Percentiles rank a stretch among this genome's conserved stretches.
These are phyloP conservation scores for Metschnikowia cerradonensis DNA, from an alignment of 805 yeast genomes.

Conservation along the genomic window DNA sequence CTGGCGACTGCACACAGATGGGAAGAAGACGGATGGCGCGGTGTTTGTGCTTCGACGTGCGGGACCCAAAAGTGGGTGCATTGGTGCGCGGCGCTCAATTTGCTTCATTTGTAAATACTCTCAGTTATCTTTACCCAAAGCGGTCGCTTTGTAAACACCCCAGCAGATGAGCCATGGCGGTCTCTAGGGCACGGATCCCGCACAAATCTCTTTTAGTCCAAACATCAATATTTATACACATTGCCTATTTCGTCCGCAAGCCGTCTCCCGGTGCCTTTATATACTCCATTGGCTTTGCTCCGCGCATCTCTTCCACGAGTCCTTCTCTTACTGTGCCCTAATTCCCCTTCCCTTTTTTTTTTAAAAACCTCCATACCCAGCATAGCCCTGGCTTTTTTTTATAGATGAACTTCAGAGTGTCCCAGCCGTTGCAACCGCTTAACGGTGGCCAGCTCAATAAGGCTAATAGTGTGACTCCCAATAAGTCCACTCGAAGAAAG, in stretches of 20 bases:
- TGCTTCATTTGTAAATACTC: slow-evolving; percentile 17
- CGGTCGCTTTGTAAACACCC: slow-evolving; percentile 19
- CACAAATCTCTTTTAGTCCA: slow-evolving; percentile 14
- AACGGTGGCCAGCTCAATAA: slow-evolving; percentile 52
- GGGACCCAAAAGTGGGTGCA: neutral
- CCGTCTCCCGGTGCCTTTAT: neutral
- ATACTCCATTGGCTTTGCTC: slow-evolving; percentile 2
- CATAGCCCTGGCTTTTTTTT: neutral
- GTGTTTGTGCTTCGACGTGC: neutral
- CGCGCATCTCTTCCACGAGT: neutral
- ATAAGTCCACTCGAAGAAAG: slow-evolving; percentile 25
- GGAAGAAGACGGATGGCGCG: too few relatives aligned
- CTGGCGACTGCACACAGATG: too few relatives aligned
- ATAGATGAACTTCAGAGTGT: slow-evolving; percentile 17
- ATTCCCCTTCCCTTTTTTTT: neutral
- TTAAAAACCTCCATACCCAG: too few relatives aligned
- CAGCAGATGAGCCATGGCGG: slow-evolving; percentile 4
- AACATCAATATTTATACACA: slow-evolving; percentile 14
- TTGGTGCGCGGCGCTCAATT: slow-evolving; percentile 9
- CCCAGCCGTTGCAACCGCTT: slow-evolving; percentile 53
- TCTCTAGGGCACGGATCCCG: slow-evolving; percentile 6
- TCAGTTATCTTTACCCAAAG: slow-evolving; percentile 13
- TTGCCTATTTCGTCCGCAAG: slow-evolving; percentile 5
- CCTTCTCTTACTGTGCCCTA: too few relatives aligned
- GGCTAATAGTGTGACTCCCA: slow-evolving; percentile 38